Percentiles rank a stretch among this genome's conserved stretches.
These are phyloP conservation scores for Cladophialophora psammophila DNA, from an alignment of 2,329 filamentous ascomycete species.

Conservation along the genomic window DNA sequence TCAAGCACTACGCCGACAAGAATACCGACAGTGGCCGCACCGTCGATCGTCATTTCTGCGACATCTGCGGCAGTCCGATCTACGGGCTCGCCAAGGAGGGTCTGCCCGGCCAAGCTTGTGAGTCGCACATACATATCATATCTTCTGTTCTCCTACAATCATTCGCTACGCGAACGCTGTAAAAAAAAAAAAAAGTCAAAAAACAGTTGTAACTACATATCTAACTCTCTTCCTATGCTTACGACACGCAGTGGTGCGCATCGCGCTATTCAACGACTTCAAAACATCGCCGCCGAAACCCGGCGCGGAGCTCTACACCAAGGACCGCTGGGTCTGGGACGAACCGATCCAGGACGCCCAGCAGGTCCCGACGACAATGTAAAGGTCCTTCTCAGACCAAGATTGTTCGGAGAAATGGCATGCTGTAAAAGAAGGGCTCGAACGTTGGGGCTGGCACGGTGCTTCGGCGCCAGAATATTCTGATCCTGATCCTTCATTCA, in stretches of 20 bases:
- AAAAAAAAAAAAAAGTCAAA: no score
- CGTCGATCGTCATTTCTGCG: constrained; percentile 15
- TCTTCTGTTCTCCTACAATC: not conserved
- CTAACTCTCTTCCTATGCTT: no score
- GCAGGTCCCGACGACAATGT: not conserved
- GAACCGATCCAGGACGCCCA: not conserved
- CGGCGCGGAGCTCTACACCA: not conserved
- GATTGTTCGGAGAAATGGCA: no score
- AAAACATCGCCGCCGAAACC: constrained; percentile 5
- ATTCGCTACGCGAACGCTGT: not conserved
- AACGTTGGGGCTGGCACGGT: no score
- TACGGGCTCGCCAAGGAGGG: constrained; percentile 11
- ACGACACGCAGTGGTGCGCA: constrained; percentile 1
- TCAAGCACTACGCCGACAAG: constrained; percentile 12
- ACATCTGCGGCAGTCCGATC: constrained; percentile 12
- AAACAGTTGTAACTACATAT: no score
- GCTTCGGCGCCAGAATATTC: no score
- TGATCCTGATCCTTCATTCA: no score
- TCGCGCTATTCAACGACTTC: constrained; percentile 15
- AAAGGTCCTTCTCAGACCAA: not conserved
- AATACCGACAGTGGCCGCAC: constrained; percentile 9
- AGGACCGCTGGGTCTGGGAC: constrained; percentile 16
- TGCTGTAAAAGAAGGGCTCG: no score
- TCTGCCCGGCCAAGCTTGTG: constrained; percentile 1
- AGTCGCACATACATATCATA: not conserved